Conservation (phyloP, 2,329 filamentous ascomycete genomes). For the Geoglossum cookeanum region DNA sequence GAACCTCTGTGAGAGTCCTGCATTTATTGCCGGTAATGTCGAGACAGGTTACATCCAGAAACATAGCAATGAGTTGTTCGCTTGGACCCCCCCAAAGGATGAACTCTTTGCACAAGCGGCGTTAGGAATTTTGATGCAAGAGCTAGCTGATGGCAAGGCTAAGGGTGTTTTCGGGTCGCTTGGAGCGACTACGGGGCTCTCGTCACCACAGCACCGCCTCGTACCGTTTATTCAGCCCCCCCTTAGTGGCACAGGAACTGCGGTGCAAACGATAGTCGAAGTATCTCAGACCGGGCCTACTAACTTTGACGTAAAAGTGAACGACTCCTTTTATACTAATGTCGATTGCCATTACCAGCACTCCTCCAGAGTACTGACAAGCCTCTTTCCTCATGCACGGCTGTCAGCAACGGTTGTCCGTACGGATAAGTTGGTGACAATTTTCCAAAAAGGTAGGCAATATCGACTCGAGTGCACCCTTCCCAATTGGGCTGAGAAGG, state of each 20-base stretch:
- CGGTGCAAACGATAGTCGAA: constrained; percentile 24
- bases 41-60: constrained; percentile 96
- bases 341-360: constrained; percentile 29
- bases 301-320: constrained; percentile 29
- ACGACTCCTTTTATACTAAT: constrained; percentile 19
- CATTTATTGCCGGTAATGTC: constrained; percentile 72
- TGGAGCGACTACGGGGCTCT: constrained; percentile 33
- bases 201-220: constrained; percentile 42
- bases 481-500: constrained; percentile 73
- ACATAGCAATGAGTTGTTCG: constrained; percentile 62
- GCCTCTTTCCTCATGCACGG: constrained; percentile 67
- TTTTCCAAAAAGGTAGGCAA: constrained; percentile 53
- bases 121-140: constrained; percentile 45
- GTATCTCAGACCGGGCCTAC: constrained; percentile 31
- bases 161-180: constrained; percentile 23
- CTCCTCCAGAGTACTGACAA: constrained; percentile 35
- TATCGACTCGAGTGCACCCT: constrained; percentile 34
- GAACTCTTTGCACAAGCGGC: constrained; percentile 80
- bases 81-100: constrained; percentile 36
- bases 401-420: constrained; percentile 60
- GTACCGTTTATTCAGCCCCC: constrained; percentile 30
- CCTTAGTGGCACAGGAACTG: constrained; percentile 17
- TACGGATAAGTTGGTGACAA: constrained; percentile 25
- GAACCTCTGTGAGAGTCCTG: constrained; percentile 58
- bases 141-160: constrained; percentile 13